Base-by-base conservation (phyloP, 306 rosid species). In the Dryas alaskensis region DNA sequence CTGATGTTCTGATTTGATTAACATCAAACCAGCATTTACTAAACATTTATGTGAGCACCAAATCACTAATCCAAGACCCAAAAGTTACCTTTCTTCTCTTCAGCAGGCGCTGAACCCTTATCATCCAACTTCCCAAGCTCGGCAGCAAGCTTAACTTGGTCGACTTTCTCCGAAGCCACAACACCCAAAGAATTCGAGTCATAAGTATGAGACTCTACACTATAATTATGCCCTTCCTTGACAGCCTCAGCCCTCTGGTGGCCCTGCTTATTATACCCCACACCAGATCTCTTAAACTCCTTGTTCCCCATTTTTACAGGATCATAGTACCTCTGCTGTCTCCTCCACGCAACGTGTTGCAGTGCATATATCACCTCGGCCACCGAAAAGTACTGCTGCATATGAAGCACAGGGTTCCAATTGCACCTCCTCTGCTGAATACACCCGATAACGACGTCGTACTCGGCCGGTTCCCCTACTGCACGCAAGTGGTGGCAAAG, bases 361-460 rank as follows among this genome's bases (percentile, higher is more conserved):
- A 95, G 84, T 0, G 92, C 83, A 70, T 77, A 81, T n/a, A 63
- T 60, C 44, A 92, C 99, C 25, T 95, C 98, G 1, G 89, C 85
- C 67, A 95, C 93, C 0, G 99, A 84, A 83, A 86, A 95, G 80
- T 90, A 90, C 62, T 92, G 98, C 85, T 95, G 99, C 99, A 95
- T 92, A 81, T 92, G 92, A 74, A 95, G 88, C 78, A 92, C 98
- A 53, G 89, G 97, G 43, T 81, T 90, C 98, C 98, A 93, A 78
- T 93, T 93, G 74, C 87, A 81, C 65, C 98, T 72, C 85, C 98
- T 84, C 66, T 87, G 98, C 61, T 90, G 93, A 74, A 93, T 86
- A 65, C 85, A 74, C 54, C 85, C 89, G 46, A 89, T 69, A 46
- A 84, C 97, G 69, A 46, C 73, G 65, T 93, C 98, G 60, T 93